A percentile compares a stretch with the other conserved stretches of the same genome.
Conservation (phyloP, 176 grass and related monocot genomes). For the Sorghum bicolor region DNA sequence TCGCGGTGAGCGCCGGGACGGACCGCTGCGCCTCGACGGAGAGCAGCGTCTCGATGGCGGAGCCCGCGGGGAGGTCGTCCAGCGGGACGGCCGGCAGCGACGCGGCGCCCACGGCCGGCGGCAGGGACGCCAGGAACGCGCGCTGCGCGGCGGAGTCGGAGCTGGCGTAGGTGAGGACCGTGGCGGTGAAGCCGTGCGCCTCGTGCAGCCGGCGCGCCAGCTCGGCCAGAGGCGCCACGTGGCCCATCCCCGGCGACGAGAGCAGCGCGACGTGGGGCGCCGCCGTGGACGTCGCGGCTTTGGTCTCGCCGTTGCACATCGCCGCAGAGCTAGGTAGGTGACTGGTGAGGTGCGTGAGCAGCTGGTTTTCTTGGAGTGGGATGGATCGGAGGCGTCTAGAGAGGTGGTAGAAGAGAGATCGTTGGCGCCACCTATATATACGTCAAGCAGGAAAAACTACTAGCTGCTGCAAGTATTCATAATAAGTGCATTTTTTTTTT, state of each 20-base stretch:
- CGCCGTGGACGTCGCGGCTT: neutral
- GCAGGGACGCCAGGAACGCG: conserved; percentile 19
- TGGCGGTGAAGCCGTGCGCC: conserved; percentile 45
- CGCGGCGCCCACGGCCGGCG: conserved; percentile 17
- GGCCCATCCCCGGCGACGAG: conserved; percentile 52
- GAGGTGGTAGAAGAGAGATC: too few relatives aligned
- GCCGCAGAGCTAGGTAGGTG: neutral
- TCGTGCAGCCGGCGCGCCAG: conserved; percentile 41
- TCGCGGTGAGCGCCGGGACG: neutral
- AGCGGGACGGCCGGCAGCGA: conserved; percentile 34
- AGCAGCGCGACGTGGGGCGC: conserved; percentile 47
- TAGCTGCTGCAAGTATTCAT: too few relatives aligned
- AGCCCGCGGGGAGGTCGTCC: conserved; percentile 22
- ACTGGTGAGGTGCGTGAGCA: too few relatives aligned
- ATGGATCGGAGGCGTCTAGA: too few relatives aligned
- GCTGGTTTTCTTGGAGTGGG: neutral
- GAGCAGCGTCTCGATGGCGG: conserved; percentile 47
- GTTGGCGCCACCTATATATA: too few relatives aligned
- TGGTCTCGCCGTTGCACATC: neutral
- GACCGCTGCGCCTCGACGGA: conserved; percentile 12
- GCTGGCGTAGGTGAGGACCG: conserved; percentile 47
- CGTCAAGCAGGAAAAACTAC: too few relatives aligned
- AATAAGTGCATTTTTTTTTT: too few relatives aligned
- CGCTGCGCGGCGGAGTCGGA: conserved; percentile 24
- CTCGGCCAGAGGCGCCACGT: conserved; percentile 52